A percentile compares a stretch with the other conserved stretches of the same genome.
Conservation (phyloP, 495 filamentous ascomycete species). For the Tirmania nivea region DNA sequence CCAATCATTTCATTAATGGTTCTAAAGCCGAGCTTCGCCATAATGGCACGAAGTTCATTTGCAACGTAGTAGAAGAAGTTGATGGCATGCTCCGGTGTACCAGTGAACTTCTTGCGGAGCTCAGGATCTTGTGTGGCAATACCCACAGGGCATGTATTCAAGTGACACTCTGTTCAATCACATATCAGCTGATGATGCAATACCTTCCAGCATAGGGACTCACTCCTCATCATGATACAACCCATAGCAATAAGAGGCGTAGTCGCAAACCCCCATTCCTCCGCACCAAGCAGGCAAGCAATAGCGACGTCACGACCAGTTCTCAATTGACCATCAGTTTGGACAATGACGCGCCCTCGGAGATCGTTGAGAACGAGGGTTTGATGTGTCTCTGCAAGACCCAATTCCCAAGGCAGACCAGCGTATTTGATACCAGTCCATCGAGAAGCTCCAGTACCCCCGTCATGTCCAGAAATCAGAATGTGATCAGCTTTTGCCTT, state of each 20-base stretch:
- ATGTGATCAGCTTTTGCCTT: slow-evolving; percentile 98
- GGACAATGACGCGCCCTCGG: slow-evolving; percentile 85
- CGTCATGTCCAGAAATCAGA: slow-evolving; percentile 92
- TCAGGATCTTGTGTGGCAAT: slow-evolving; percentile 95
- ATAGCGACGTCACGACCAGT: slow-evolving; percentile 93
- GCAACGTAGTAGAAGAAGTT: slow-evolving; percentile 99
- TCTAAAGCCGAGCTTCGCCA: slow-evolving; percentile 88
- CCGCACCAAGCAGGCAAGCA: slow-evolving; percentile 85
- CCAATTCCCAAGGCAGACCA: slow-evolving; percentile 92
- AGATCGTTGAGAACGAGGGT: slow-evolving; percentile 97
- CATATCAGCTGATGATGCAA: too few relatives aligned
- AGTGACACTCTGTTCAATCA: slow-evolving; percentile 13
- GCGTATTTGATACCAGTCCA: slow-evolving; percentile 99
- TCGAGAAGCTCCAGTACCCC: slow-evolving; percentile 89
- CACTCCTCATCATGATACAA: slow-evolving; percentile 80
- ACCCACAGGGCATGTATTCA: slow-evolving; percentile 88
- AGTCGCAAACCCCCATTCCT: slow-evolving; percentile 98
- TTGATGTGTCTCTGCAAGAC: slow-evolving; percentile 95
- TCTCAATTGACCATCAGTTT: slow-evolving; percentile 90
- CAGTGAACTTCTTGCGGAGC: slow-evolving; percentile 82
- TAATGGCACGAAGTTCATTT: slow-evolving; percentile 94
- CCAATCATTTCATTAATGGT: slow-evolving; percentile 99
- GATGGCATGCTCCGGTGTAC: slow-evolving; percentile 92
- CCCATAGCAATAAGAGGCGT: slow-evolving; percentile 93
- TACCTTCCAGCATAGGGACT: background rate